Evolutionary conservation across 2,329 filamentous ascomycete species (phyloP), one percentile per base, ranked within the genome.

Genomic region (Elsinoe fawcettii): DNA sequence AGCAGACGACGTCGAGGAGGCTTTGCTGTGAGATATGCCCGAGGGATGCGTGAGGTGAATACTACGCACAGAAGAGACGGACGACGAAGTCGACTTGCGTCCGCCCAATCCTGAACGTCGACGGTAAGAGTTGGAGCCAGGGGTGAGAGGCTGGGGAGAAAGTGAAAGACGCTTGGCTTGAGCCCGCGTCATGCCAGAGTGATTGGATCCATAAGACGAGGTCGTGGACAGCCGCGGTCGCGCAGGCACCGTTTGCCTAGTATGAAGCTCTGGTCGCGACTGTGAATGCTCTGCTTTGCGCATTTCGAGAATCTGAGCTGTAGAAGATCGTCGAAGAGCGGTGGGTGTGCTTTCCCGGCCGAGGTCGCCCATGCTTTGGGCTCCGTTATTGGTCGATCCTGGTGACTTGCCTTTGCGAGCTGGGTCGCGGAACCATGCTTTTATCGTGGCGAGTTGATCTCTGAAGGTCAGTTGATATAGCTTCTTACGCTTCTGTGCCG

Each of bases 51-150:
- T 84, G 62, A 90, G 86, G 66, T 92, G 90, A 67, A 97, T 90
- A 44, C 88, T 95, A 59, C 93, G 86, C 58, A 99, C 86, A 0
- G 90, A 96, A 0, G 90, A 96, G 14, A 99, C 85, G 0, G 91
- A 97, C 0, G 90, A 96, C 0, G 90, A 96, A 0, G 93, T 99
- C 0, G 92, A 97, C 70, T 97, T 97, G 60, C 93, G 84, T 36
- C 93, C 92, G 25, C 91, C 83, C 44, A 97, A 80, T 27, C 92
- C 91, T 43, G 80, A 95, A 2, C 89, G 84, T 34, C 90, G 86
- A 9, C 93, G 84, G 65, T 95, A 87, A 32, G 56, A 41, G 0
- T 88, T 88, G 4, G 89, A 90, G 37, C 90, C 86, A 2, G 93
- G 92, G 0, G 93, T 97, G 39, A 96, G 71, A 0, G 93, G 92